A percentile compares a stretch with the other conserved stretches of the same genome.
These are phyloP conservation scores for Plasmodium knowlesi DNA, from an alignment of 169 alveolate genomes.

Conservation along the genomic window DNA sequence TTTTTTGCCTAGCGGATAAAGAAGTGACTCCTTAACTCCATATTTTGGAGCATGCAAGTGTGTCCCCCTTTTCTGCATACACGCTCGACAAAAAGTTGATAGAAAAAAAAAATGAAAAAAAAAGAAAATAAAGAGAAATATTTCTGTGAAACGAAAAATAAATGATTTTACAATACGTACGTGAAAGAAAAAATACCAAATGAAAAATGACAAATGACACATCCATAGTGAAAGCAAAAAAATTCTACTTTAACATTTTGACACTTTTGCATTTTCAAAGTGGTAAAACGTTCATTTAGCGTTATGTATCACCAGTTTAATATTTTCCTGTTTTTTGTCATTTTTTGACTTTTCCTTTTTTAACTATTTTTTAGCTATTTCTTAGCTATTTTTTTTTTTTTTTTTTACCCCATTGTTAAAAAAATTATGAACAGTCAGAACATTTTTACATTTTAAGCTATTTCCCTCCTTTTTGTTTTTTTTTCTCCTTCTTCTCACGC, in stretches of 20 bases:
- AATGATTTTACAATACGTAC: background rate
- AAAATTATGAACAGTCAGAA: conserved; percentile 8
- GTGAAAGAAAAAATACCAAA: background rate
- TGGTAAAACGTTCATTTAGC: background rate
- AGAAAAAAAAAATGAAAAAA: background rate
- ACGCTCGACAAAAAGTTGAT: background rate
- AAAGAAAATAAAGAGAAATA: background rate
- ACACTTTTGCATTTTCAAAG: background rate
- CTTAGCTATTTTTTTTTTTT: background rate
- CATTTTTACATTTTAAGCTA: background rate
- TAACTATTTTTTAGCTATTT: background rate
- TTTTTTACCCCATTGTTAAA: background rate
- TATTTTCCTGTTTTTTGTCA: background rate
- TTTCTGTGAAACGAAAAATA: background rate
- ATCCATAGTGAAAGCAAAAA: background rate
- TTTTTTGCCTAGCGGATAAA: background rate
- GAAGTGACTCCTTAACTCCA: background rate
- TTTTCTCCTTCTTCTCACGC: background rate
- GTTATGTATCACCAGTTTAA: background rate
- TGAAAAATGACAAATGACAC: background rate
- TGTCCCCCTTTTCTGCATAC: background rate
- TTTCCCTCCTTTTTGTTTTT: background rate
- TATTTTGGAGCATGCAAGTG: background rate
- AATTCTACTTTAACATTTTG: background rate
- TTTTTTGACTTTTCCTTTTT: background rate